Evolutionary conservation across 2,329 filamentous ascomycete genomes (phyloP).

Genomic region (Sarocladium strictum): DNA sequence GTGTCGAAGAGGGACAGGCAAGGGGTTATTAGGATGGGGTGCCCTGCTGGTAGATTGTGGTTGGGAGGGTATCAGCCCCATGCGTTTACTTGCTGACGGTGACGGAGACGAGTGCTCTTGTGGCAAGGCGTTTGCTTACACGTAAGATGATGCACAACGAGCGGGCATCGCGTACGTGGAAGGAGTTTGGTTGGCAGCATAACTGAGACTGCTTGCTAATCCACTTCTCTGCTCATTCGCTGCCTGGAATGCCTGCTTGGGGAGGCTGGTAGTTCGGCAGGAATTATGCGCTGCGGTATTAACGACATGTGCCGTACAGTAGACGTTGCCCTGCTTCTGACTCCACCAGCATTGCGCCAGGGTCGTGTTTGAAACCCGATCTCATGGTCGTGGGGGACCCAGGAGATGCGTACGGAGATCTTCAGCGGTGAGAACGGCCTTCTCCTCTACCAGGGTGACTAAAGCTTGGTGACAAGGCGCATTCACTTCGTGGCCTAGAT

Average conservation of each 20-base stretch:
- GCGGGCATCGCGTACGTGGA: not conserved
- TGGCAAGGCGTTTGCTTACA: not conserved
- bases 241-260: not conserved
- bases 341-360: not conserved
- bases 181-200: not conserved
- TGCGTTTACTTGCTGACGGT: not conserved
- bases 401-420: slow-evolving; percentile 21
- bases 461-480: slow-evolving; percentile 34
- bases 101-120: not conserved
- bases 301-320: not conserved
- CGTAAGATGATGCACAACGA: not conserved
- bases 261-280: not conserved
- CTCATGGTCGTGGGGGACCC: not conserved
- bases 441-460: slow-evolving; percentile 36
- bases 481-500: slow-evolving; percentile 27
- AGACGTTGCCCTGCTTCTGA: not conserved
- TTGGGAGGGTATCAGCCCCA: not conserved
- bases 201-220: not conserved
- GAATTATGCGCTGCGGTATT: not conserved
- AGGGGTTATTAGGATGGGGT: not conserved
- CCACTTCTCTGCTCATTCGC: not conserved
- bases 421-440: slow-evolving; percentile 23
- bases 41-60: not conserved
- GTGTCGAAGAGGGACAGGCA: not conserved
- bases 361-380: not conserved